phyloP scores from a whole-genome alignment of 129 eudicot genomes.

The Tagetes erecta region DNA sequence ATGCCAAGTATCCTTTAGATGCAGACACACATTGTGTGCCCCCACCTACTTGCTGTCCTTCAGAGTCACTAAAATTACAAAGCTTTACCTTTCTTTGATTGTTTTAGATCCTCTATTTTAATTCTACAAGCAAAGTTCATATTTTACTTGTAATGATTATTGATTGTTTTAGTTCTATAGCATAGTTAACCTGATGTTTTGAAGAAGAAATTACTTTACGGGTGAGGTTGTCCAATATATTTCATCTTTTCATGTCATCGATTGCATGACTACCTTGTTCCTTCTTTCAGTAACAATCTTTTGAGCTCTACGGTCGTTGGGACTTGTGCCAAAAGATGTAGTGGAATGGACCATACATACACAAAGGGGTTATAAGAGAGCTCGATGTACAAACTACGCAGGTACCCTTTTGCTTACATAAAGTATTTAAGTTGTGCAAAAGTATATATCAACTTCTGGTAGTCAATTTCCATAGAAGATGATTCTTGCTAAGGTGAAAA shows the following conservation, averaged over 20 bases:
- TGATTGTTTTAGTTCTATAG: neutral
- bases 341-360: constrained; percentile 16
- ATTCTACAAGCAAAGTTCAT: neutral
- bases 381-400: neutral
- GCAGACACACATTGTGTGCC: constrained; percentile 33
- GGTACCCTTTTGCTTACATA: constrained; percentile 13
- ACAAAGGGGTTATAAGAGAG: neutral
- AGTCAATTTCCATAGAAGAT: constrained; percentile 29
- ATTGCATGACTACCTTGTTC: constrained; percentile 12
- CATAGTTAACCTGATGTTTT: constrained; percentile 2
- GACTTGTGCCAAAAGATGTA: constrained; percentile 1
- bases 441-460: constrained; percentile 21
- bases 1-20: constrained; percentile 21
- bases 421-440: neutral
- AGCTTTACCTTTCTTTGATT: constrained; percentile 16
- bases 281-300: constrained; percentile 9
- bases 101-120: constrained; percentile 10
- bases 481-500: constrained; percentile 33
- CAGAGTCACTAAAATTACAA: neutral
- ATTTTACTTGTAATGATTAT: constrained; percentile 6
- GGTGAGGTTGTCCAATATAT: constrained; percentile 11
- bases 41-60: constrained; percentile 31
- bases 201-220: neutral
- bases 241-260: constrained; percentile 12
- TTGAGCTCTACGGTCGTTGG: constrained; percentile 12